Percentiles rank a stretch among this genome's conserved stretches.
phyloP scores from a whole-genome alignment of 805 yeast species.

The Spathaspora passalidarum region DNA sequence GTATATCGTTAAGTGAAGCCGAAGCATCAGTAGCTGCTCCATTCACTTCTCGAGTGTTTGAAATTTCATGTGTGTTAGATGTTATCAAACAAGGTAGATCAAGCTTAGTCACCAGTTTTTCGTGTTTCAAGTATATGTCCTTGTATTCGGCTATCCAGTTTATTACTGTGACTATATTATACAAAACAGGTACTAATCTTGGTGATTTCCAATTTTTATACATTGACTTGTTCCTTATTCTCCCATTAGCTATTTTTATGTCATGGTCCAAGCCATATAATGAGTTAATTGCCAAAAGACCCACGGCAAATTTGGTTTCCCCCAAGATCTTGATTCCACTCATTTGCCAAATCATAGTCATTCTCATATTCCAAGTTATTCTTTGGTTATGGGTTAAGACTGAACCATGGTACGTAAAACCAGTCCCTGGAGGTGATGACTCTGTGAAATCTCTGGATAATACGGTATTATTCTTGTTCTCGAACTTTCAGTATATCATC shows the following conservation, averaged over 20 bases:
- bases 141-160: slow-evolving; percentile 96
- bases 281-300: slow-evolving; percentile 64
- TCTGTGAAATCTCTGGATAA: slow-evolving; percentile 86
- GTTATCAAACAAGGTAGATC: slow-evolving; percentile 95
- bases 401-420: slow-evolving; percentile 74
- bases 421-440: slow-evolving; percentile 72
- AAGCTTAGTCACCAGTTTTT: slow-evolving; percentile 88
- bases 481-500: slow-evolving; percentile 87
- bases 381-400: slow-evolving; percentile 62
- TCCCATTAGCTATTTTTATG: slow-evolving; percentile 96
- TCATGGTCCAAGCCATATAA: slow-evolving; percentile 89
- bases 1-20: slow-evolving; percentile 92
- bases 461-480: slow-evolving; percentile 73
- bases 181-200: slow-evolving; percentile 83
- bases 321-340: slow-evolving; percentile 83
- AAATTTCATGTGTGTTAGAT: slow-evolving; percentile 87
- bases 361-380: slow-evolving; percentile 61
- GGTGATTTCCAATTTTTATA: slow-evolving; percentile 97
- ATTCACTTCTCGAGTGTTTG: slow-evolving; percentile 86
- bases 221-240: slow-evolving; percentile 85
- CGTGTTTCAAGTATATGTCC: slow-evolving; percentile 98
- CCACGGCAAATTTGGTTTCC: slow-evolving; percentile 91
- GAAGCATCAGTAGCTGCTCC: slow-evolving; percentile 99
- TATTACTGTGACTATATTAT: slow-evolving; percentile 77
- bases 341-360: slow-evolving; percentile 67